Conservation (phyloP, 1,284 basidiomycete genomes). For the Fomitiporia mediterranea region DNA sequence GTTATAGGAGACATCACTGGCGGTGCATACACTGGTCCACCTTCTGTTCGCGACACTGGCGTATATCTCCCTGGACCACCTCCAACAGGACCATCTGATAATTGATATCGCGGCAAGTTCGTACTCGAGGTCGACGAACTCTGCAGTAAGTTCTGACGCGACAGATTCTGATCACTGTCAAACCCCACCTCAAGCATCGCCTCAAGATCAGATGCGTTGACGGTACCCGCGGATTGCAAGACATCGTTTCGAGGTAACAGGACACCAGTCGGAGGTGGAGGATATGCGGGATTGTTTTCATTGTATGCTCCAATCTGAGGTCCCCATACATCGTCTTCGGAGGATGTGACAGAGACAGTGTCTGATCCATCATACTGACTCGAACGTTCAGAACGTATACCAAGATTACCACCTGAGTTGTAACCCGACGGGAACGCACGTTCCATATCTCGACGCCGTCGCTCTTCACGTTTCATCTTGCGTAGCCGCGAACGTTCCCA, state of each 20-base stretch:
- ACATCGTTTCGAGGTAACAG: conserved; percentile 39
- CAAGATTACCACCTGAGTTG: conserved; percentile 55
- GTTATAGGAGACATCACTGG: conserved; percentile 47
- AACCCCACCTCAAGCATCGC: conserved; percentile 88
- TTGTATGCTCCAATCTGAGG: conserved; percentile 84
- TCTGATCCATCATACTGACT: conserved; percentile 72
- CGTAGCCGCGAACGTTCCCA: conserved; percentile 97
- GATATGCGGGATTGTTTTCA: conserved; percentile 73
- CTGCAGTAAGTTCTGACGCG: conserved; percentile 34
- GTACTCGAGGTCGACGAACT: conserved; percentile 24
- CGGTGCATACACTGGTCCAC: conserved; percentile 34
- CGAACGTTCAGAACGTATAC: conserved; percentile 46
- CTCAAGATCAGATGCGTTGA: conserved; percentile 76
- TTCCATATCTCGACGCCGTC: conserved; percentile 66
- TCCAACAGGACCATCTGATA: conserved; percentile 45
- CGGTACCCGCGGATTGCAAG: conserved; percentile 52
- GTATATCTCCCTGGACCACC: conserved; percentile 43
- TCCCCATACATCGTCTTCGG: conserved; percentile 94
- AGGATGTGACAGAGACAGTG: conserved; percentile 73
- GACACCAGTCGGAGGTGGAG: conserved; percentile 79
- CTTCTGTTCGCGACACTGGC: conserved; percentile 47
- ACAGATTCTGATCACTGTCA: conserved; percentile 38
- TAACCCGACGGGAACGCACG: conserved; percentile 67
- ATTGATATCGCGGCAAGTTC: conserved; percentile 52
- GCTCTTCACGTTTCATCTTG: conserved; percentile 87